phyloP scores from a whole-genome alignment of 192 early-diverging fungal species.

The Geranomyces variabilis region DNA sequence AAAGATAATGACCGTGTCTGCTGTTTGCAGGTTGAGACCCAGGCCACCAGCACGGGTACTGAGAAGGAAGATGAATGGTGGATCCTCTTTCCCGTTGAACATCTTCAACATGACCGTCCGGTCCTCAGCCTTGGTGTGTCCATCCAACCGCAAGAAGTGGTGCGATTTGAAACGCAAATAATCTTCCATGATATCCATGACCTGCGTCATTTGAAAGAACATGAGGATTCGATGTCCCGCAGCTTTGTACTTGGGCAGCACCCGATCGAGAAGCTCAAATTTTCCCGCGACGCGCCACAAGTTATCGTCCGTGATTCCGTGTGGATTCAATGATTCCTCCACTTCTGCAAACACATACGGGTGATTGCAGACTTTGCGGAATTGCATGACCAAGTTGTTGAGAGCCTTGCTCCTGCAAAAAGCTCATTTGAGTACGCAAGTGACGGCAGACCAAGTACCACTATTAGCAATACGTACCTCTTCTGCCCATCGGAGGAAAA shows the following conservation, averaged over 20 bases:
- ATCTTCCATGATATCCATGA: constrained; percentile 98
- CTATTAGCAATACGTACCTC: constrained; percentile 53
- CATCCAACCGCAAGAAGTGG: constrained; percentile 85
- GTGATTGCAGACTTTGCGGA: constrained; percentile 98
- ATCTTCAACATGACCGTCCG: constrained; percentile 74
- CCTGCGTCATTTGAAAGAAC: constrained; percentile 75
- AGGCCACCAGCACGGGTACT: constrained; percentile 96
- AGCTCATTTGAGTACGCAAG: constrained; percentile 8
- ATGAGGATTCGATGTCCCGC: constrained; percentile 80
- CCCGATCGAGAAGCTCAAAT: constrained; percentile 94
- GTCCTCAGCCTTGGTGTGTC: constrained; percentile 88
- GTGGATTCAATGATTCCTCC: constrained; percentile 79
- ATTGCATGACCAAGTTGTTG: constrained; percentile 98
- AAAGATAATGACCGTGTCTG: constrained; percentile 98
- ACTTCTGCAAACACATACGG: constrained; percentile 97
- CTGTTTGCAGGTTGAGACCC: constrained; percentile 93
- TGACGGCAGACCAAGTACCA: background rate
- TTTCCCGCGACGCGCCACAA: constrained; percentile 90
- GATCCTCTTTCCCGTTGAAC: constrained; percentile 83
- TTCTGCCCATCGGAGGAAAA: constrained; percentile 60
- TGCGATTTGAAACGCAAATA: constrained; percentile 78
- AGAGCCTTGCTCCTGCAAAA: constrained; percentile 67
- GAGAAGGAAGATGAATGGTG: constrained; percentile 86
- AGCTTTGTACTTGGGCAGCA: constrained; percentile 85
- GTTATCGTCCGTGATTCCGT: constrained; percentile 67